phyloP scores from a whole-genome alignment of 805 yeast species.

The Pachysolen tannophilus region DNA sequence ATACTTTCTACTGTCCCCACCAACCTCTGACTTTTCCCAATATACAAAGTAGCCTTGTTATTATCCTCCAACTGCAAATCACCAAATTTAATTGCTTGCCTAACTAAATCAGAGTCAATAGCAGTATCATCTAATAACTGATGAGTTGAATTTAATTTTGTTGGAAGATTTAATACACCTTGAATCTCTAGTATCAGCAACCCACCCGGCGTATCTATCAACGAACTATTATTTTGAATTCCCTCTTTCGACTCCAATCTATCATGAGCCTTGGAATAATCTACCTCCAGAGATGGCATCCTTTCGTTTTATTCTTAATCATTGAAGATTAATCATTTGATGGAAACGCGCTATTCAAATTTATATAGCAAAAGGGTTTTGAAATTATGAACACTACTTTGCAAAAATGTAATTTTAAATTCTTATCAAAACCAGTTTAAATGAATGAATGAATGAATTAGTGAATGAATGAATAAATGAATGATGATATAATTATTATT shows the following conservation, averaged over 20 bases:
- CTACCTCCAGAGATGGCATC: slow-evolving; percentile 19
- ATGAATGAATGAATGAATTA: no score
- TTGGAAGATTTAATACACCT: slow-evolving; percentile 56
- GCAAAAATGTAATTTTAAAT: no score
- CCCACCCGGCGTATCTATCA: slow-evolving; percentile 49
- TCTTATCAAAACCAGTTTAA: no score
- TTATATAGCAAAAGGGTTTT: no score
- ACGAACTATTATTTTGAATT: slow-evolving; percentile 8
- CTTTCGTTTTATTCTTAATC: neutral
- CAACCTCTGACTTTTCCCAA: slow-evolving; percentile 65
- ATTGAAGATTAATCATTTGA: neutral
- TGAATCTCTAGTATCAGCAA: slow-evolving; percentile 61
- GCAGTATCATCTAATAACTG: neutral
- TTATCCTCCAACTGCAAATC: slow-evolving; percentile 34
- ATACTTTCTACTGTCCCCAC: slow-evolving; percentile 52
- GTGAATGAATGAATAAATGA: no score
- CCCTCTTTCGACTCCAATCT: slow-evolving; percentile 7
- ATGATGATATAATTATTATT: neutral
- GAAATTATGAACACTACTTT: no score
- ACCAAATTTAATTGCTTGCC: slow-evolving; percentile 46
- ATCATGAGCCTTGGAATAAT: slow-evolving; percentile 11
- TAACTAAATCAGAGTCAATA: neutral
- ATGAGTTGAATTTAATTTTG: slow-evolving; percentile 13
- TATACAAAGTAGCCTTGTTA: slow-evolving; percentile 44
- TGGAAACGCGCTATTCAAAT: no score